phyloP scores from a whole-genome alignment of 768 basidiomycete genomes.

The Baorangia bicolor region DNA sequence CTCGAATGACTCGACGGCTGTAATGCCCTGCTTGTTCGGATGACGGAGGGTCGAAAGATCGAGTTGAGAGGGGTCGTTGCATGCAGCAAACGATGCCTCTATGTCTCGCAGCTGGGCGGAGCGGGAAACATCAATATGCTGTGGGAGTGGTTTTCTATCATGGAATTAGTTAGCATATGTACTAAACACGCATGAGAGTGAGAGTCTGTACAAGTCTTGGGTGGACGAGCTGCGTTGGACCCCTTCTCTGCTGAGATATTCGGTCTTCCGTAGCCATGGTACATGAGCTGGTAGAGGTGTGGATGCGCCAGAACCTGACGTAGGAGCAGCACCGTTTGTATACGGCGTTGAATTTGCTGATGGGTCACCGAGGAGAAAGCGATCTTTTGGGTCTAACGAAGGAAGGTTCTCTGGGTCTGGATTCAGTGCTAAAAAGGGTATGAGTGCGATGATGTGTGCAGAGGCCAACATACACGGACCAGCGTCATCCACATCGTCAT shows the following conservation, averaged over 20 bases:
- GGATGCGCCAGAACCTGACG: conserved; percentile 38
- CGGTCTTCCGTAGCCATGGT: conserved; percentile 90
- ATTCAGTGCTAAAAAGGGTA: conserved; percentile 48
- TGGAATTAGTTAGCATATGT: not conserved
- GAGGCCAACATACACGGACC: conserved; percentile 47
- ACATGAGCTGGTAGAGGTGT: conserved; percentile 61
- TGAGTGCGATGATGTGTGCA: not conserved
- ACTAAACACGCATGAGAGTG: not conserved
- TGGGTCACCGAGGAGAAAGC: conserved; percentile 71
- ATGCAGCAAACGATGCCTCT: conserved; percentile 68
- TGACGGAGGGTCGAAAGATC: conserved; percentile 62
- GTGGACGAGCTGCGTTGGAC: conserved; percentile 39
- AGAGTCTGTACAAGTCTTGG: conserved; percentile 55
- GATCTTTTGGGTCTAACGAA: conserved; percentile 70
- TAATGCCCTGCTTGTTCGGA: conserved; percentile 74
- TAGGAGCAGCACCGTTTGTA: conserved; percentile 37
- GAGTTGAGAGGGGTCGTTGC: conserved; percentile 52
- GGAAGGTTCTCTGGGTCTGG: conserved; percentile 62
- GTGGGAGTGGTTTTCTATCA: conserved; percentile 47
- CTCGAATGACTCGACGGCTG: conserved; percentile 79
- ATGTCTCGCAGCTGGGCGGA: conserved; percentile 75
- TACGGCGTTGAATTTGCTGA: conserved; percentile 44
- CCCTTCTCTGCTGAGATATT: conserved; percentile 75
- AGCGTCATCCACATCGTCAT: conserved; percentile 70
- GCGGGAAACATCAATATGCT: conserved; percentile 68